Evolutionary conservation across 208 protist genomes (phyloP), one percentile per base, ranked within the genome.

Genomic region (Leishmania gerbilli): DNA sequence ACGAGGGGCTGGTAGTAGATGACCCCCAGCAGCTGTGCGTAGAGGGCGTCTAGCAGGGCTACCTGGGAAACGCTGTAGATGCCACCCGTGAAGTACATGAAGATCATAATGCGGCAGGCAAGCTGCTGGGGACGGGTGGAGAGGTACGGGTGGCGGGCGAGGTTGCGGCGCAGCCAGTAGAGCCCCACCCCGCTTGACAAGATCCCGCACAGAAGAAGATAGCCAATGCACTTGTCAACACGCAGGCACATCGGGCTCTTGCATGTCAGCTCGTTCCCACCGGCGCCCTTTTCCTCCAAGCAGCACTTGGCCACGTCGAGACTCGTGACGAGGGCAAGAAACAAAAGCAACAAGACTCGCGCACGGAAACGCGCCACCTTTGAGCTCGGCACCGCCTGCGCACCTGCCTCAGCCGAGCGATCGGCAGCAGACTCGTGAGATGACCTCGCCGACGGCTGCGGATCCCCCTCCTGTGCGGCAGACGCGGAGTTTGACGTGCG

Each of bases 51-150:
- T 34, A 92, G 84, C 27, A 95, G 80, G 51, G 88, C 71, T 4
- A 88, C 85, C 68, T 91, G 89, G 4, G 88, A 67, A 3, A 95
- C 74, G 47, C 92, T 84, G 86, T 97, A 97, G 2, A 92, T 40
- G 2, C 90, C 76, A 17, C 87, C 84, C 4, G 88, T 91, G 78
- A 84, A 84, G 68, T 95, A 95, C 53, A 96, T 79, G 79, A 97
- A 97, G 71, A 96, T 95, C 79, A 97, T 91, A 15, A 95, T 84
- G 62, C 92, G 91, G 68, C 93, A 91, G 34, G 92, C 88, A 21
- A 97, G 89, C 80, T 97, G 94, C 84, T 93, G 91, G 2, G 91
- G 92, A 7, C 94, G 91, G 1, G 89, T 95, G 71, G 88, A 88
- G 13, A 97, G 89, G 79, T 97, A 97, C 1, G 92, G 87, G 74